A percentile compares a stretch with the other conserved stretches of the same genome.
Conservation (phyloP, 768 basidiomycete genomes). For the Tricholomella constricta region DNA sequence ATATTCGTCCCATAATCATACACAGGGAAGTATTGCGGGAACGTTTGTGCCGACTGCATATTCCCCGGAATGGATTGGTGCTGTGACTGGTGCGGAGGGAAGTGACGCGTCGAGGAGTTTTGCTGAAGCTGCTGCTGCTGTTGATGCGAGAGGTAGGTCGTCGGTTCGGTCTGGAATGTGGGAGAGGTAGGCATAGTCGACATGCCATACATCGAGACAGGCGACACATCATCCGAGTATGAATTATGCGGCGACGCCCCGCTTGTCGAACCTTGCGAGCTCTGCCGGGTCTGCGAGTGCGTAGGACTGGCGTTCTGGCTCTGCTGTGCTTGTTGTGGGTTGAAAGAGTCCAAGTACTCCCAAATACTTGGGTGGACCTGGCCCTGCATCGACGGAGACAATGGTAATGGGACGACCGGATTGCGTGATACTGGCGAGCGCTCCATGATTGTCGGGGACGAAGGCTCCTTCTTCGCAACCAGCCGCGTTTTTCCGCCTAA, state of each 20-base stretch:
- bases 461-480: slow-evolving; percentile 60
- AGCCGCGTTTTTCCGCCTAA: slow-evolving; percentile 69
- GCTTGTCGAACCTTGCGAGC: slow-evolving; percentile 12
- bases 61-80: slow-evolving; percentile 21
- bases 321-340: slow-evolving; percentile 27
- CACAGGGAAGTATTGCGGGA: slow-evolving; percentile 76
- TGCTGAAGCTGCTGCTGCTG: slow-evolving; percentile 25
- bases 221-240: slow-evolving; percentile 37
- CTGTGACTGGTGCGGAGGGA: slow-evolving; percentile 13
- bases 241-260: slow-evolving; percentile 12
- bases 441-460: slow-evolving; percentile 56
- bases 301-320: slow-evolving; percentile 15
- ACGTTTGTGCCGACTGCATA: slow-evolving; percentile 23
- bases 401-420: slow-evolving; percentile 71
- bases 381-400: slow-evolving; percentile 51
- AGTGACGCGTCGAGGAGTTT: slow-evolving; percentile 13
- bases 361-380: slow-evolving; percentile 63
- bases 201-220: slow-evolving; percentile 50
- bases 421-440: slow-evolving; percentile 72
- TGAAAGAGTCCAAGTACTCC: slow-evolving; percentile 70
- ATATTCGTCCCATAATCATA: slow-evolving; percentile 62
- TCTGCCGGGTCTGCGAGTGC: slow-evolving; percentile 7
- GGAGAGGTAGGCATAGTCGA: slow-evolving; percentile 35
- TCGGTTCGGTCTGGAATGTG: slow-evolving; percentile 36
- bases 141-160: slow-evolving; percentile 33